A percentile compares a stretch with the other conserved stretches of the same genome.
Conservation (phyloP, 2,329 filamentous ascomycete species). For the Pestalotiopsis sp. region DNA sequence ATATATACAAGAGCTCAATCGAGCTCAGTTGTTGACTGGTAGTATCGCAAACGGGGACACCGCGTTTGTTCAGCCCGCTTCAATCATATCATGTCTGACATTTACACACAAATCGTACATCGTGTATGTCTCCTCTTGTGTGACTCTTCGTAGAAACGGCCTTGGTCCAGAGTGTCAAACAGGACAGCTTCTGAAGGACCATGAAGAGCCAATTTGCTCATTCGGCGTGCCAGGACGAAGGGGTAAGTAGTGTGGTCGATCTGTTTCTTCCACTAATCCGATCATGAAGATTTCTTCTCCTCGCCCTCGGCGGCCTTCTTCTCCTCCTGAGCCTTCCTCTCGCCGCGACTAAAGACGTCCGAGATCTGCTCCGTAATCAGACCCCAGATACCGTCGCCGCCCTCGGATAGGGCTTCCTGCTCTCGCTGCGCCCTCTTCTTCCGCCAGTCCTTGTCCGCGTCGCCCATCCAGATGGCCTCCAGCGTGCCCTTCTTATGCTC, state of each 20-base stretch:
- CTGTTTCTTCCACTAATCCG: neutral
- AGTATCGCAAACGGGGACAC: neutral
- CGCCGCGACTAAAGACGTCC: slow-evolving; percentile 46
- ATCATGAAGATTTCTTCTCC: slow-evolving; percentile 2
- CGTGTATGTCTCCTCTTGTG: too few relatives aligned
- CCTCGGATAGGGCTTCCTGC: slow-evolving; percentile 52
- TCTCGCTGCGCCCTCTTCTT: slow-evolving; percentile 53
- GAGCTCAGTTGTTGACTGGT: neutral
- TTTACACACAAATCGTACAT: neutral
- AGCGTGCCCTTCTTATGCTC: slow-evolving; percentile 30
- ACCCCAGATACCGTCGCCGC: slow-evolving; percentile 56
- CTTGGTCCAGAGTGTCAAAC: too few relatives aligned
- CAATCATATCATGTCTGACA: neutral
- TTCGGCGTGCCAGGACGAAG: neutral
- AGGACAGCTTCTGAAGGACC: neutral
- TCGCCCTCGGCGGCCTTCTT: slow-evolving; percentile 16
- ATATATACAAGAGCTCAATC: neutral
- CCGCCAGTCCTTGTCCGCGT: slow-evolving; percentile 56
- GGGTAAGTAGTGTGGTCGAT: neutral
- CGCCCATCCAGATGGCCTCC: slow-evolving; percentile 60
- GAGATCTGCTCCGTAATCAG: slow-evolving; percentile 58
- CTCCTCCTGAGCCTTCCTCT: slow-evolving; percentile 28
- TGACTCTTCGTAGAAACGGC: too few relatives aligned
- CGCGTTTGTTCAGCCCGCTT: neutral
- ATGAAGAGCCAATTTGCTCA: neutral